Evolutionary conservation across 176 grass and related monocot genomes (phyloP).

Genomic region (Eragrostis nindensis): DNA sequence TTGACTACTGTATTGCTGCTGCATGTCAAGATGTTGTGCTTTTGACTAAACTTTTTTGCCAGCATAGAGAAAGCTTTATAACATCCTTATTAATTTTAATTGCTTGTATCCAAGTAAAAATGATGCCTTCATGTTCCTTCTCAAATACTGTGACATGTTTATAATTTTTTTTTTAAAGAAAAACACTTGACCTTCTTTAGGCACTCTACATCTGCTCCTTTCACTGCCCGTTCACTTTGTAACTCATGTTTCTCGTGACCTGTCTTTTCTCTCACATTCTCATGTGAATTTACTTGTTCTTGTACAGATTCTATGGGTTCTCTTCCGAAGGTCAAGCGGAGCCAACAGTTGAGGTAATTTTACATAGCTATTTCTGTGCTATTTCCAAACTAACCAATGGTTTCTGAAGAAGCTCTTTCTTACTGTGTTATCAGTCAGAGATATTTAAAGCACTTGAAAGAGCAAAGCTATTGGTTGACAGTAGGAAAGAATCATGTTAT

Average conservation of each 20-base stretch:
- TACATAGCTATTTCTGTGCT: conserved; percentile 11
- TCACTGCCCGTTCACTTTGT: conserved; percentile 16
- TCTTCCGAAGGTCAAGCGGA: conserved; percentile 81
- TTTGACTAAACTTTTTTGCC: not conserved
- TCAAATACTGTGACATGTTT: not conserved
- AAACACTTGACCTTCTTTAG: not conserved
- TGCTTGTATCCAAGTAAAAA: conserved; percentile 5
- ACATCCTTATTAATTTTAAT: not conserved
- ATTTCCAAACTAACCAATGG: not conserved
- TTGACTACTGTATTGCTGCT: not conserved
- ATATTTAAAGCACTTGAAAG: conserved; percentile 94
- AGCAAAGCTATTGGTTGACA: conserved; percentile 77
- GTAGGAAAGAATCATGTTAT: conserved; percentile 70
- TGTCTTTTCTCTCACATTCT: not conserved
- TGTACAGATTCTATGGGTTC: conserved; percentile 90
- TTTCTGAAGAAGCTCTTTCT: conserved; percentile 38
- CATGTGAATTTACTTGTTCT: conserved; percentile 15
- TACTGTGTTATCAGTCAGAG: conserved; percentile 65
- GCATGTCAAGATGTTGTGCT: not conserved
- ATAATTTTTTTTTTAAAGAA: not conserved
- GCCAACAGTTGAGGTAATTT: conserved; percentile 75
- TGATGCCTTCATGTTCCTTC: not conserved
- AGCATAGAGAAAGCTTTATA: not conserved
- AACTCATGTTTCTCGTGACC: conserved; percentile 12
- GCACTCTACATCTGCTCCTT: conserved; percentile 14